phyloP scores from a whole-genome alignment of 176 grass and related monocot genomes.

The Dendrocalamus sinicus region DNA sequence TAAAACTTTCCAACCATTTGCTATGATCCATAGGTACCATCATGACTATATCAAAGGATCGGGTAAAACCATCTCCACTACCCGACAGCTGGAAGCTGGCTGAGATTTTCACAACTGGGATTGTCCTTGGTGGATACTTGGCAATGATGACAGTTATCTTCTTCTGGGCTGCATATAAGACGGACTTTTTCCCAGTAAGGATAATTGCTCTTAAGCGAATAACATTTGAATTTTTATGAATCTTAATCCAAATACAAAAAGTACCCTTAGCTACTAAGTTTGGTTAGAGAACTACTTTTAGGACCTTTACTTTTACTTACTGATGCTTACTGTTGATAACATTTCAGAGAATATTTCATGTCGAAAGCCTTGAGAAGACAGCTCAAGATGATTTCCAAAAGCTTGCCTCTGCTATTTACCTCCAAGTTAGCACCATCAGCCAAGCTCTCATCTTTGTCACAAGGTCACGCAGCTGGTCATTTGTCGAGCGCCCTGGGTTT shows the following conservation, averaged over 20 bases:
- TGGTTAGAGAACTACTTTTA: background rate
- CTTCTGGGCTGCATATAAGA: slow-evolving; percentile 77
- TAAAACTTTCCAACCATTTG: background rate
- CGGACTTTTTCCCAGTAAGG: slow-evolving; percentile 69
- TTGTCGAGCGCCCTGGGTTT: slow-evolving; percentile 63
- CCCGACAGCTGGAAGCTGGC: slow-evolving; percentile 78
- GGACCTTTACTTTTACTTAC: background rate
- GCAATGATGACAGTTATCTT: slow-evolving; percentile 85
- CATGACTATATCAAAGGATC: slow-evolving; percentile 88
- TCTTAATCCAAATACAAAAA: background rate
- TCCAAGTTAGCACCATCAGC: slow-evolving; percentile 79
- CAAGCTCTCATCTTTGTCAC: slow-evolving; percentile 80
- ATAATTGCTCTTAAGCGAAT: background rate
- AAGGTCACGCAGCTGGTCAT: slow-evolving; percentile 74
- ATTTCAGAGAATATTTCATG: slow-evolving; percentile 60
- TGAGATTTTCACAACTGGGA: slow-evolving; percentile 78
- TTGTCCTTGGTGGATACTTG: slow-evolving; percentile 74
- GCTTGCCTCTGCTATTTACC: slow-evolving; percentile 67
- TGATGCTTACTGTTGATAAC: background rate
- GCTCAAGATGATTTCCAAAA: slow-evolving; percentile 69
- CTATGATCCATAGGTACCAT: slow-evolving; percentile 60
- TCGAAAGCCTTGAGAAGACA: slow-evolving; percentile 77
- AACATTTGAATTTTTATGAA: background rate
- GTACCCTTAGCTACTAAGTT: background rate
- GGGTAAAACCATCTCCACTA: slow-evolving; percentile 75